phyloP scores from a whole-genome alignment of 2,329 filamentous ascomycete species.

The Phialophora expanda region DNA sequence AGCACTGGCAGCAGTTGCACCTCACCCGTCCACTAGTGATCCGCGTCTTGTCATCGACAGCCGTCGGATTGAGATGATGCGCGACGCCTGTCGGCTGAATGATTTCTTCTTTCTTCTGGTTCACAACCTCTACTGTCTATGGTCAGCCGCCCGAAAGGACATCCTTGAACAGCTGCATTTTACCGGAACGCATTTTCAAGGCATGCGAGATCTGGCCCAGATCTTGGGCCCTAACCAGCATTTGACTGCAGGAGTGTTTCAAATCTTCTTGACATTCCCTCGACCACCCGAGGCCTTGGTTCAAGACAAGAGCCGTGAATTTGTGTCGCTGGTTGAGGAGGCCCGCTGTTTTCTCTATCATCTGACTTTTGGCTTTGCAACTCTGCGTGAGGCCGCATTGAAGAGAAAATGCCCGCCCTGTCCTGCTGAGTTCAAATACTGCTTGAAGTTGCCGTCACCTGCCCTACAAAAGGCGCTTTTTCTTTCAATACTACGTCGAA shows the following conservation, averaged over 20 bases:
- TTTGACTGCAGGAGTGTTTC: conserved; percentile 7
- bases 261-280: conserved; percentile 12
- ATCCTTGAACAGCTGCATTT: conserved; percentile 10
- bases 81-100: conserved; percentile 58
- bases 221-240: conserved; percentile 8
- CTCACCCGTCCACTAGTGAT: conserved; percentile 2
- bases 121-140: conserved; percentile 22
- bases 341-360: conserved; percentile 14
- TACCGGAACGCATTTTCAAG: conserved; percentile 3
- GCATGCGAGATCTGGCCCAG: conserved; percentile 8
- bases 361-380: conserved; percentile 6
- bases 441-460: conserved; percentile 22
- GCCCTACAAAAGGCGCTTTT: conserved; percentile 25
- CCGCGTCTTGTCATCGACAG: conserved; percentile 7
- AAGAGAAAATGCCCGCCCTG: conserved; percentile 14
- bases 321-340: background rate
- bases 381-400: background rate
- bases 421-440: conserved; percentile 18
- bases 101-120: conserved; percentile 68
- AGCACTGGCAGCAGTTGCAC: background rate
- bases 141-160: background rate
- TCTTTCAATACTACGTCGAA: background rate
- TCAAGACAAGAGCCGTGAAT: background rate
- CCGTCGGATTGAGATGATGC: conserved; percentile 50
- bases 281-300: background rate